Percentiles rank a stretch among this genome's conserved stretches.
Conservation (phyloP, 73 alveolate genomes). For the Halteria grandinella region DNA sequence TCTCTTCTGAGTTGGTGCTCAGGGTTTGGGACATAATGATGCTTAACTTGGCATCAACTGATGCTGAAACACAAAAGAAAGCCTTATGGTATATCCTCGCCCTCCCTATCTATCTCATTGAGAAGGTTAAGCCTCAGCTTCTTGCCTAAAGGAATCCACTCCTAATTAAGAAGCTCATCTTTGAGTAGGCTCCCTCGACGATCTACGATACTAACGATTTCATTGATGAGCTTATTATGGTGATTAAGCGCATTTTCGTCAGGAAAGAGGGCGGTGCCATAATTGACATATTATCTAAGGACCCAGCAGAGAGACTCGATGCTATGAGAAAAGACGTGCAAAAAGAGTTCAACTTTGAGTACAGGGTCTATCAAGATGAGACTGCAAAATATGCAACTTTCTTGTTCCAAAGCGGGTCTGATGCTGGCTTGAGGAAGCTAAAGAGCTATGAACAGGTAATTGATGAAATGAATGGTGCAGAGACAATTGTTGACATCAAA, state of each 20-base stretch:
- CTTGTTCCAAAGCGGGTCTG: too few species aligned
- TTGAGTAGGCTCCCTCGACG: background rate
- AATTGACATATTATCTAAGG: slow-evolving; percentile 21
- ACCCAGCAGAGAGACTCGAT: slow-evolving; percentile 14
- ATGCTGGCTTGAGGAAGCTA: too few species aligned
- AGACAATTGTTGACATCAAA: too few species aligned
- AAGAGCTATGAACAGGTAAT: too few species aligned
- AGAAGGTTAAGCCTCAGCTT: background rate
- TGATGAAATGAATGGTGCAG: too few species aligned
- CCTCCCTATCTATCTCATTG: slow-evolving; percentile 23
- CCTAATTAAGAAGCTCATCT: background rate
- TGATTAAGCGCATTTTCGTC: slow-evolving; percentile 18
- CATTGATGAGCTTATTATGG: slow-evolving; percentile 35
- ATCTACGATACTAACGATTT: slow-evolving; percentile 36
- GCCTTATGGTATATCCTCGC: slow-evolving; percentile 49
- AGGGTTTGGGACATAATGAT: slow-evolving; percentile 51
- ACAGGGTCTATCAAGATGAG: too few species aligned
- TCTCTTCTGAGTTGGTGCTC: slow-evolving; percentile 28
- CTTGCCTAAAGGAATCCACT: background rate
- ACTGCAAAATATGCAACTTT: too few species aligned
- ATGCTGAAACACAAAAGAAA: slow-evolving; percentile 20
- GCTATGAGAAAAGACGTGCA: slow-evolving; percentile 24
- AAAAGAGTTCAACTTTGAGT: too few species aligned
- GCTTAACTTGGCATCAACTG: slow-evolving; percentile 27
- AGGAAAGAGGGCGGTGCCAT: slow-evolving; percentile 32